Percentiles rank a stretch among this genome's conserved stretches.
Evolutionary conservation across 208 protist genomes (phyloP).

Genomic region (Trypanosoma platydactyli): DNA sequence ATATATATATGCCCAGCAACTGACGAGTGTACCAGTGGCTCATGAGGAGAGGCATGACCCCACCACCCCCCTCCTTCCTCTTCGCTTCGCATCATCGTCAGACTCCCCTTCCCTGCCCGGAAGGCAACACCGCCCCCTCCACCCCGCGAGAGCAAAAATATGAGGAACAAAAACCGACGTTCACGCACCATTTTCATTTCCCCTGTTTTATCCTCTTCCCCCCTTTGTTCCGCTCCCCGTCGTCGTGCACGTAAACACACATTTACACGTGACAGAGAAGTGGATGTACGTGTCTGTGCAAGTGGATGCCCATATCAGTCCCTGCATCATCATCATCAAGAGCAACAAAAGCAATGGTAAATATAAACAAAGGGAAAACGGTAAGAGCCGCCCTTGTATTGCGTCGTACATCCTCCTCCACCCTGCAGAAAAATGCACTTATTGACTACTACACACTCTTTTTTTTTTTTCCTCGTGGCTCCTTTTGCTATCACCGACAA

Average conservation of each 20-base stretch:
- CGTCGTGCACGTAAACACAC: neutral
- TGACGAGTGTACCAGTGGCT: too few species aligned
- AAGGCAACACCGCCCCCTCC: too few species aligned
- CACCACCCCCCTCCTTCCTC: too few species aligned
- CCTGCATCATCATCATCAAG: neutral
- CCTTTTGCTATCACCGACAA: neutral
- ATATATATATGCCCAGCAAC: too few species aligned
- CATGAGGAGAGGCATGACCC: too few species aligned
- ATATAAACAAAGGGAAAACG: neutral
- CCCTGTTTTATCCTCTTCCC: neutral
- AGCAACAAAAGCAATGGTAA: too few species aligned
- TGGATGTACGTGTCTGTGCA: neutral
- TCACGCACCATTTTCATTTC: neutral
- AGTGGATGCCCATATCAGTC: neutral
- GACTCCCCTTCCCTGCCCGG: too few species aligned
- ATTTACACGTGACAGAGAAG: neutral
- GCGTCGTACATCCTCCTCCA: neutral
- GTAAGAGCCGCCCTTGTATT: neutral
- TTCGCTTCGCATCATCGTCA: too few species aligned
- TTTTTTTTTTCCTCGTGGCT: too few species aligned
- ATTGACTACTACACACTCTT: too few species aligned
- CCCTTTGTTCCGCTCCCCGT: too few species aligned
- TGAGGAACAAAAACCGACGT: neutral
- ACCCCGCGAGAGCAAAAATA: conserved; percentile 1
- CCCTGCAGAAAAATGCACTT: neutral